Evolutionary conservation across 164 flowering plant species (phyloP), one percentile per base, ranked within the genome.

Genomic region (Malania oleifera): DNA sequence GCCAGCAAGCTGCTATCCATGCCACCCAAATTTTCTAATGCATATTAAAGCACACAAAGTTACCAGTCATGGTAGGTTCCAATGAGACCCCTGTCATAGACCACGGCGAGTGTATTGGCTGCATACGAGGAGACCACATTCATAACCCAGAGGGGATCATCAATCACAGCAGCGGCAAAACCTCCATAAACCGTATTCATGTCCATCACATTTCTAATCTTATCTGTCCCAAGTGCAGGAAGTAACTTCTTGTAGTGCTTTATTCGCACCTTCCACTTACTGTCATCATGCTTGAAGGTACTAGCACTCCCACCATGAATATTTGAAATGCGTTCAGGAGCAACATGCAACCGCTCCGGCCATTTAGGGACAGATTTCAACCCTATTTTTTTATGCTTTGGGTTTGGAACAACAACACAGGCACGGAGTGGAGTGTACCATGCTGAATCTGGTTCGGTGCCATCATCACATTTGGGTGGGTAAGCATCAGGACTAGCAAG

Each of bases 41-140:
- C n/a, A 34, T 27, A 29, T 28, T 35, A 49, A 41, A 12, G 58
- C 34, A 45, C 25, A 2, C 43, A 19, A 26, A 24, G 37, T 73
- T 86, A 93, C 99, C 99, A 93, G 67, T 93, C 99, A 69, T 93
- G 99, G 60, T 79, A 80, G 28, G 91, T 79, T 43, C 98, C 98
- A 45, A 93, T 82, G 51, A 90, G 83, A n/a, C 99, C 99, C 46
- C 99, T 76, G 59, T 93, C 97, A 45, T 66, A 93, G 28, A 91
- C 93, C 64, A 88, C 92, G 5, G 91, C 66, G 7, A 93, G 84
- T 3, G 99, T 74, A 62, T 86, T 91, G 14, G 83, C 64, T 57
- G 84, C 79, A 61, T 93, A 88, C 39, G 99, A 88, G 57, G 99
- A 93, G 51, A 90, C 93, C 15, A 86, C 97, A 57, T 93, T 93